phyloP scores from a whole-genome alignment of 2,329 filamentous ascomycete species.

The Sphaerulina vaccinii region DNA sequence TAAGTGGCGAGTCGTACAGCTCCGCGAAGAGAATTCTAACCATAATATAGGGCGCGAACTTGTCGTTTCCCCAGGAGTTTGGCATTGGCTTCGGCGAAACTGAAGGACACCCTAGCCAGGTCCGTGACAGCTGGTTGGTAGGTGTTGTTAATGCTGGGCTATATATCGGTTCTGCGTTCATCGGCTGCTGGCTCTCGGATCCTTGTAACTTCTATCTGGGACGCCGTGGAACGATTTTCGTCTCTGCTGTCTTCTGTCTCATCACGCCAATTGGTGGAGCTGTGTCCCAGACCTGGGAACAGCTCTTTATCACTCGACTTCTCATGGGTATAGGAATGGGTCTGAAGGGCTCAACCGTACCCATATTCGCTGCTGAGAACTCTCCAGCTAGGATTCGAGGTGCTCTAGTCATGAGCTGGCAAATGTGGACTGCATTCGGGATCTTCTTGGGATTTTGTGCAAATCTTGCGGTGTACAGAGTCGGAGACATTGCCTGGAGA shows the following conservation, averaged over 20 bases:
- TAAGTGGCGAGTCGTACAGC: neutral
- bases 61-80: slow-evolving; percentile 47
- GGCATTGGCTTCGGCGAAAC: slow-evolving; percentile 31
- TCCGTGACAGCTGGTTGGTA: slow-evolving; percentile 58
- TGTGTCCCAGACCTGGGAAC: slow-evolving; percentile 54
- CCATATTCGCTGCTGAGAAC: slow-evolving; percentile 56
- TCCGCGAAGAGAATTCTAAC: neutral
- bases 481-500: slow-evolving; percentile 44
- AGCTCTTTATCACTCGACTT: slow-evolving; percentile 42
- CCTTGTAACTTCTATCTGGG: slow-evolving; percentile 40
- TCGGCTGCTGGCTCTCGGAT: slow-evolving; percentile 41
- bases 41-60: slow-evolving; percentile 45
- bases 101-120: slow-evolving; percentile 36
- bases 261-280: slow-evolving; percentile 68
- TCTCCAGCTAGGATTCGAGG: slow-evolving; percentile 56
- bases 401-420: slow-evolving; percentile 57
- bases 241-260: slow-evolving; percentile 56
- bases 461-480: slow-evolving; percentile 43
- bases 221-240: slow-evolving; percentile 41
- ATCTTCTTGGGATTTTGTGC: slow-evolving; percentile 48
- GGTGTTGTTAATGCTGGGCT: slow-evolving; percentile 64
- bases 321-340: slow-evolving; percentile 47
- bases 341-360: slow-evolving; percentile 46
- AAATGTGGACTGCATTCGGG: slow-evolving; percentile 41
- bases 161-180: slow-evolving; percentile 47